Conservation (phyloP, 2,329 filamentous ascomycete species). For the Sporothrix pseudoabietina region DNA sequence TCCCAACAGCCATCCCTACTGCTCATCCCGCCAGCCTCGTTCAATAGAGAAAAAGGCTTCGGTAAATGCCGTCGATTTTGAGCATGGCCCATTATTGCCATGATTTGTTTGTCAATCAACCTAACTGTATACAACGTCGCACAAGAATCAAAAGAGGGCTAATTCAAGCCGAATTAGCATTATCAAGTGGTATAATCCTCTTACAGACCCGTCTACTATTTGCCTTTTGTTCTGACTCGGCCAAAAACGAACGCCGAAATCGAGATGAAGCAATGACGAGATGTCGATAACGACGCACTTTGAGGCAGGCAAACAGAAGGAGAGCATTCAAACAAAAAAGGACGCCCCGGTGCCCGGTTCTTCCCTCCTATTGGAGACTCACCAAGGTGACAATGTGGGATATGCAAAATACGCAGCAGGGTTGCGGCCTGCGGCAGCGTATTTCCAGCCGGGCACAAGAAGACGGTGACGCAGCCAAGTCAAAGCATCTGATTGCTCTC, state of each 20-base stretch:
- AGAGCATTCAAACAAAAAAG: neutral
- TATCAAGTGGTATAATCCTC: neutral
- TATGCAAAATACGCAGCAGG: neutral
- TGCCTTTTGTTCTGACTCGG: neutral
- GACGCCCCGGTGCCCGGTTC: neutral
- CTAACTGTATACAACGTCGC: neutral
- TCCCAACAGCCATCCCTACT: neutral
- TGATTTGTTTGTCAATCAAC: neutral
- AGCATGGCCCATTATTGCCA: neutral
- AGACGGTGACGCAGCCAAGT: neutral
- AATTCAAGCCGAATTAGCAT: neutral
- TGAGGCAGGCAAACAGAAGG: neutral
- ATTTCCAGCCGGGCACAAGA: neutral
- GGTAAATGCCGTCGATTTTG: neutral
- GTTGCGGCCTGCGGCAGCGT: neutral
- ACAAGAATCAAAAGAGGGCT: neutral
- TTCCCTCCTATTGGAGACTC: neutral
- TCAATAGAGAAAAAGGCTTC: neutral
- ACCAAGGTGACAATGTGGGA: neutral
- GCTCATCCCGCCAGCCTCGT: neutral
- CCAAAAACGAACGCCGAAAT: neutral
- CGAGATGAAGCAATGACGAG: conserved; percentile 4
- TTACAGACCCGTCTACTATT: neutral
- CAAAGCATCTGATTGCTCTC: neutral
- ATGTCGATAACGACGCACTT: neutral